Conservation (phyloP, 2,329 filamentous ascomycete genomes). For the Ophiostoma himal-ulmi region DNA sequence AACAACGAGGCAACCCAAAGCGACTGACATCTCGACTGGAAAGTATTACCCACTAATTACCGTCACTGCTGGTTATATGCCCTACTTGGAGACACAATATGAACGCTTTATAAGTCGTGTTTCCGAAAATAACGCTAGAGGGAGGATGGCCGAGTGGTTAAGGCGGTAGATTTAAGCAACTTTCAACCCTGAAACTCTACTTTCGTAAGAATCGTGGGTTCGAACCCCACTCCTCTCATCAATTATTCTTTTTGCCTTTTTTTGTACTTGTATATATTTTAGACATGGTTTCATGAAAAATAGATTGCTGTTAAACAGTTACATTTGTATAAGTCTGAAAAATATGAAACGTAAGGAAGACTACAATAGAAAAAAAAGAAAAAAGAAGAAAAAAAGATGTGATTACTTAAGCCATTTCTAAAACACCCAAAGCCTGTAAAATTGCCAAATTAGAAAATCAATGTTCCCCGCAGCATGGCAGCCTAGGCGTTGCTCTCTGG, state of each 20-base stretch:
- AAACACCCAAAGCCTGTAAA: not conserved
- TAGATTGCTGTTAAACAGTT: not conserved
- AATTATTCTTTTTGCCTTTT: not conserved
- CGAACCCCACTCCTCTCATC: slow-evolving; percentile 17
- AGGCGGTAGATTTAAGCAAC: slow-evolving; percentile 16
- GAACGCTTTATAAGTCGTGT: not conserved
- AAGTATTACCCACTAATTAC: too few relatives aligned
- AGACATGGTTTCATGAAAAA: not conserved
- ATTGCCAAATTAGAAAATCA: not conserved
- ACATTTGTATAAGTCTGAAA: too few relatives aligned
- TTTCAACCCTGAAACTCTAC: slow-evolving; percentile 8
- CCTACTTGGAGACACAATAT: not conserved
- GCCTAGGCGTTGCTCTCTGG: not conserved
- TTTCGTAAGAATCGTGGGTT: slow-evolving; percentile 18
- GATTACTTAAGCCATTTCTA: not conserved
- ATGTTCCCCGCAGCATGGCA: not conserved
- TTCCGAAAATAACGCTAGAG: slow-evolving; percentile 13
- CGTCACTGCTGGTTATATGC: not conserved
- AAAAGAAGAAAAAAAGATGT: not conserved
- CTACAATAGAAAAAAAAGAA: not conserved
- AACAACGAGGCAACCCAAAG: too few relatives aligned
- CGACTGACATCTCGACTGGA: too few relatives aligned
- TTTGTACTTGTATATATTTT: not conserved
- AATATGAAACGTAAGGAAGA: not conserved
- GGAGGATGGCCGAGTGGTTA: slow-evolving; percentile 17